Conservation (phyloP, 1,284 basidiomycete genomes). For the Veloporphyrellus conicus region DNA sequence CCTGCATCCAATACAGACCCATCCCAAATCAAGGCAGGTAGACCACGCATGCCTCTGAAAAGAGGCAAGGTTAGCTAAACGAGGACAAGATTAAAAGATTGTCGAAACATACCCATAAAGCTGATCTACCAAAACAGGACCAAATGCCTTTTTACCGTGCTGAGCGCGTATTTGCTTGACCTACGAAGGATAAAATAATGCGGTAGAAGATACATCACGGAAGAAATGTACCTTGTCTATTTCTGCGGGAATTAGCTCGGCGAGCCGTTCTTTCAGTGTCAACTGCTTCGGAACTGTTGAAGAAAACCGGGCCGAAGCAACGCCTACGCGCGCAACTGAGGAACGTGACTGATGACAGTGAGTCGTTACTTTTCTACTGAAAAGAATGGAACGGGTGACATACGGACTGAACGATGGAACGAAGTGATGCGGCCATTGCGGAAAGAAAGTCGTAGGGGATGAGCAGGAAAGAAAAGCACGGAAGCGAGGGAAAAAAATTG, state of each 20-base stretch:
- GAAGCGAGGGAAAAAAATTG: no score
- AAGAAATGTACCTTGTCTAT: slow-evolving; percentile 67
- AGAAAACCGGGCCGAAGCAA: slow-evolving; percentile 53
- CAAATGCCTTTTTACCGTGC: slow-evolving; percentile 88
- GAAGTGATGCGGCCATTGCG: slow-evolving; percentile 31
- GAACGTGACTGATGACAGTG: slow-evolving; percentile 43
- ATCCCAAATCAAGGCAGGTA: slow-evolving; percentile 88
- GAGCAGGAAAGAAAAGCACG: no score
- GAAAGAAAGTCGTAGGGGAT: neutral
- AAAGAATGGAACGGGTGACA: slow-evolving; percentile 18
- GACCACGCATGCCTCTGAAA: slow-evolving; percentile 88
- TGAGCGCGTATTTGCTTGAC: slow-evolving; percentile 79
- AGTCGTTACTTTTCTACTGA: neutral
- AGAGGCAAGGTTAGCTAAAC: slow-evolving; percentile 14
- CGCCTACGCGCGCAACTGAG: slow-evolving; percentile 42
- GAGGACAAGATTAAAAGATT: neutral
- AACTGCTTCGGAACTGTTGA: slow-evolving; percentile 66
- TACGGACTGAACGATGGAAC: slow-evolving; percentile 49
- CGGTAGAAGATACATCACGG: slow-evolving; percentile 1
- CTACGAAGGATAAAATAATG: slow-evolving; percentile 36
- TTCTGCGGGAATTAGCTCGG: slow-evolving; percentile 86
- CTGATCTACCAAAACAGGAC: slow-evolving; percentile 87
- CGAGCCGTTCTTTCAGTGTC: slow-evolving; percentile 85
- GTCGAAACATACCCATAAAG: slow-evolving; percentile 64
- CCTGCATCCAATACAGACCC: slow-evolving; percentile 91